phyloP scores from a whole-genome alignment of 768 basidiomycete species.

The Obba rivulosa region DNA sequence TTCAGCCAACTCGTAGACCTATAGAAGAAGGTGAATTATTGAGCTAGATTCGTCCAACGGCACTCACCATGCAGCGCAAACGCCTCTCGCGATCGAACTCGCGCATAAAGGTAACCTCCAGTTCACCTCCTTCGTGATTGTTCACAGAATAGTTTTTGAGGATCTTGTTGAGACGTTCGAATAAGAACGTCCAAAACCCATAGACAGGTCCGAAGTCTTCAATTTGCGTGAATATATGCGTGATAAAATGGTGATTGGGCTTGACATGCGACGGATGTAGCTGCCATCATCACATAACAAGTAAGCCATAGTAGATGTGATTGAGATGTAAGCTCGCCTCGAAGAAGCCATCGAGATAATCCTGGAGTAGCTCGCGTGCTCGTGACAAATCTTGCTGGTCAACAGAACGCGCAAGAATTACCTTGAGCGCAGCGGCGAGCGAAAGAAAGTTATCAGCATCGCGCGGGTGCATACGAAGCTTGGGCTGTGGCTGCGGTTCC shows the following conservation, averaged over 20 bases:
- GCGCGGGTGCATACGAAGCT: conserved; percentile 4
- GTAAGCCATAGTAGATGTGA: not conserved
- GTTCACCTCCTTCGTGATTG: conserved; percentile 21
- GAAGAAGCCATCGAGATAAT: conserved; percentile 12
- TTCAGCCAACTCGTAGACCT: not conserved
- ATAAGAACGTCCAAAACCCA: conserved; percentile 27
- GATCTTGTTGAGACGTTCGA: conserved; percentile 27
- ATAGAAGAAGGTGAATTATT: no score
- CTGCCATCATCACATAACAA: conserved; percentile 2
- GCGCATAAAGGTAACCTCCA: conserved; percentile 25
- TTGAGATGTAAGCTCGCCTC: conserved; percentile 5
- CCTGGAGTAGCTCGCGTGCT: conserved; percentile 5
- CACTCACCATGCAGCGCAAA: conserved; percentile 13
- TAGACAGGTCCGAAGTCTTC: conserved; percentile 25
- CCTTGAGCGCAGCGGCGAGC: conserved; percentile 14
- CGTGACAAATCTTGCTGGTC: not conserved
- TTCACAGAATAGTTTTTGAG: conserved; percentile 8
- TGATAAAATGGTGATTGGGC: conserved; percentile 21
- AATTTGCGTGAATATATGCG: conserved; percentile 17
- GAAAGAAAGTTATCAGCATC: conserved; percentile 12
- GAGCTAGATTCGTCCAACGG: no score
- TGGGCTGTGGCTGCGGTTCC: not conserved
- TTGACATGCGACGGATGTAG: conserved; percentile 14
- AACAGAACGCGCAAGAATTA: conserved; percentile 15
- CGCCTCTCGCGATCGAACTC: conserved; percentile 12